These are phyloP conservation scores for Rosa persica DNA, from an alignment of 306 rosid species.

Conservation along the genomic window DNA sequence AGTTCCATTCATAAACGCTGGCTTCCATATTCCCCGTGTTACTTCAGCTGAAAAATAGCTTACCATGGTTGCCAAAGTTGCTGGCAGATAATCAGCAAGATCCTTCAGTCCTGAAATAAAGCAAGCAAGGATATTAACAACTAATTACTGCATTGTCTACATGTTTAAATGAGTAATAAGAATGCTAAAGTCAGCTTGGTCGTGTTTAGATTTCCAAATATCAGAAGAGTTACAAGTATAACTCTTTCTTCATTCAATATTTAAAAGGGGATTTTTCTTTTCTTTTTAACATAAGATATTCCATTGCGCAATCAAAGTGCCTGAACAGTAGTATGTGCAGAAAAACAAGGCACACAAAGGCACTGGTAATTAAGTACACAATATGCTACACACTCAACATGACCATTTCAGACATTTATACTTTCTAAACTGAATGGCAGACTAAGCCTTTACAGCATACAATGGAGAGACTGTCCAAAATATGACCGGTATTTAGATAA, in stretches of 20 bases:
- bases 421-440: background rate
- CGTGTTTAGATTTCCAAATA: background rate
- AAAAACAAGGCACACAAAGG: background rate
- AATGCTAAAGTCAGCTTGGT: slow-evolving; percentile 5
- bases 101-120: slow-evolving; percentile 76
- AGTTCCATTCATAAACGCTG: slow-evolving; percentile 88
- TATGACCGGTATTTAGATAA: background rate
- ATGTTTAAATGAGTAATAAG: slow-evolving; percentile 4
- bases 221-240: background rate
- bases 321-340: background rate
- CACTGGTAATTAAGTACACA: background rate
- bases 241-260: background rate
- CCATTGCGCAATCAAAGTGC: background rate
- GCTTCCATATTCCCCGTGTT: slow-evolving; percentile 96
- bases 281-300: background rate
- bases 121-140: slow-evolving; percentile 24
- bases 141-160: slow-evolving; percentile 12
- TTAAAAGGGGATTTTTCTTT: background rate
- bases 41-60: slow-evolving; percentile 95
- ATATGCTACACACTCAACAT: background rate
- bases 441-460: background rate
- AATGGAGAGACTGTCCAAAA: background rate
- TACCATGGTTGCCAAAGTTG: slow-evolving; percentile 80
- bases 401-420: background rate
- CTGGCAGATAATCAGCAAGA: slow-evolving; percentile 89